Base-by-base conservation (phyloP, 768 basidiomycete genomes). In the Infundibulicybe gibba region DNA sequence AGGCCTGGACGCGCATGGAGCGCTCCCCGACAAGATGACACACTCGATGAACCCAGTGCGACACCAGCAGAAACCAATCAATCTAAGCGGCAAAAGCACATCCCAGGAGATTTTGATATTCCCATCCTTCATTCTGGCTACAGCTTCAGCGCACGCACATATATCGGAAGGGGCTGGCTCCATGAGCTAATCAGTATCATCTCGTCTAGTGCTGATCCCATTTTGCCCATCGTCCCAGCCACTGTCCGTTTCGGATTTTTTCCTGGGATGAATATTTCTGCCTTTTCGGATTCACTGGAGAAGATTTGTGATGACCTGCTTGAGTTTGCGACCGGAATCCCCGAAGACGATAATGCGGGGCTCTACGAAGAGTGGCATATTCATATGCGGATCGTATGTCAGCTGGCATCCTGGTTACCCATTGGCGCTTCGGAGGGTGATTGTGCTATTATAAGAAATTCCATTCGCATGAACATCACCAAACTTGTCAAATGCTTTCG, bases 101-200 rank as follows among this genome's bases (percentile, higher is more conserved):
- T 76, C 33, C 52, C 61, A 44, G 53, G 69, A 48, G 81, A 91
- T 63, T 75, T 81, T 54, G 69, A 70, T 21, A 71, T 89, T 11
- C 60, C 61, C 3, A 63, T 65, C 25, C 62, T 88, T 5, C 70
- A 68, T 17, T 68, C 76, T 3, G 83, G 81, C 3, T 62, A 77
- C 32, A 69, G 70, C 32, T 84, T 91, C 52, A 59, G 56, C 1
- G 33, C 63, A 2, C 64, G 69, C 8, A 79, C 83, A 5, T 85
- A 81, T 51, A 71, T 84, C 38, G 76, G 74, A 6, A 80, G 70
- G 48, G 85, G 87, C 0, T 69, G 74, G 56, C 75, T 93, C 14
- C 61, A 72, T 47, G 78, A 85, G 17, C 70, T 90, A 13, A 49
- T 82, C 41, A 56, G 68, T n/a, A 43, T 72, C 43, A 50, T 73